Percentiles rank a stretch among this genome's conserved stretches.
phyloP scores from a whole-genome alignment of 2,329 filamentous ascomycete species.

The Beauveria sp. region DNA sequence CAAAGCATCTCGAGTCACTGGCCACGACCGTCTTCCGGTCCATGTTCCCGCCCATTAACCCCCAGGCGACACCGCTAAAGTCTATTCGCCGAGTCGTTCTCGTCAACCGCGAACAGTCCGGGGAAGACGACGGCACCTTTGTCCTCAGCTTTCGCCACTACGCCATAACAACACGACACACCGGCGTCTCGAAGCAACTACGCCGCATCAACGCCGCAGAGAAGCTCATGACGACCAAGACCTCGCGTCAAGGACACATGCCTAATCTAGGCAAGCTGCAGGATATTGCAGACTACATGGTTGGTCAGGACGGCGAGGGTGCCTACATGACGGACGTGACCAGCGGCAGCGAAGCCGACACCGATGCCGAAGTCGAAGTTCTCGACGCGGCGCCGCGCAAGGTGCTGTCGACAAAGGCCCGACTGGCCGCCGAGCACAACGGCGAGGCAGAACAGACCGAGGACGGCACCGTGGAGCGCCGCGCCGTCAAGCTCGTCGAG shows the following conservation, averaged over 20 bases:
- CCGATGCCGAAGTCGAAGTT: slow-evolving; percentile 91
- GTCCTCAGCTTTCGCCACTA: slow-evolving; percentile 87
- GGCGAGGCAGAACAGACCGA: slow-evolving; percentile 37
- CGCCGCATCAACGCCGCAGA: slow-evolving; percentile 80
- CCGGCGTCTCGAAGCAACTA: slow-evolving; percentile 76
- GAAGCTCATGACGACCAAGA: slow-evolving; percentile 57
- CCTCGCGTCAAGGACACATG: slow-evolving; percentile 58
- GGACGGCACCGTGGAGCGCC: slow-evolving; percentile 62
- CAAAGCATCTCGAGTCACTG: slow-evolving; percentile 87
- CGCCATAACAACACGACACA: slow-evolving; percentile 83
- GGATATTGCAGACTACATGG: slow-evolving; percentile 91
- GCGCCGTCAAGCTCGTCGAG: slow-evolving; percentile 86
- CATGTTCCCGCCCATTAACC: slow-evolving; percentile 91
- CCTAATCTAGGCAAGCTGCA: slow-evolving; percentile 87
- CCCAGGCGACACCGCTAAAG: slow-evolving; percentile 78
- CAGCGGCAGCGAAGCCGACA: slow-evolving; percentile 87
- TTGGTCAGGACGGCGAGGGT: slow-evolving; percentile 61
- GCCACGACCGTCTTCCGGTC: slow-evolving; percentile 93
- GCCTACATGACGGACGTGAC: slow-evolving; percentile 82
- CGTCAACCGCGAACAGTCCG: slow-evolving; percentile 67
- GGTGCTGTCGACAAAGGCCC: slow-evolving; percentile 48
- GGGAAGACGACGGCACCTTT: slow-evolving; percentile 60
- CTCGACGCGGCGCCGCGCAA: slow-evolving; percentile 55
- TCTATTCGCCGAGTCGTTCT: slow-evolving; percentile 90
- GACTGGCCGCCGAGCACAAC: slow-evolving; percentile 30